Evolutionary conservation across 2,329 filamentous ascomycete genomes (phyloP), one percentile per base, ranked within the genome.

Genomic region (Phaeosphaeria sp.): DNA sequence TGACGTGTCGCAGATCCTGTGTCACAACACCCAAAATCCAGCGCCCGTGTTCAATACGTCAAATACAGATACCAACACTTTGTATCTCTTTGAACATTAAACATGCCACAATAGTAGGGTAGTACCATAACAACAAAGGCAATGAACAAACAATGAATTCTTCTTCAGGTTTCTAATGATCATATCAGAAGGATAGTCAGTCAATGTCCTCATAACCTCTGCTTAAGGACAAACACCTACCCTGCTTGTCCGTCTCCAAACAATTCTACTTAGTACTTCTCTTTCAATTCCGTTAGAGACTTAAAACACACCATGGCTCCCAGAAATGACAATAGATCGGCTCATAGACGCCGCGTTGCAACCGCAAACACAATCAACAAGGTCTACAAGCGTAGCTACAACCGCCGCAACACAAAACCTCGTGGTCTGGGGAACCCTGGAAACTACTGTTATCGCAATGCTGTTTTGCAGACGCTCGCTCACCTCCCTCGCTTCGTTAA

Each of bases 401-500:
- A 17, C 8, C 53, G 53, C 47, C 46, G 13, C 33, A 56, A 25
- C 18, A 24, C 30, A 22, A 21, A 20, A 3, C 50, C 58, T 6
- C 36, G 58, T 17, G 58, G 58, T 20, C 21, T 60, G 9, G 18
- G 6, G 2, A 57, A 55, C 21, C 8, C 9, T 15, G 8, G n/a
- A 6, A 46, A 49, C 21, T 22, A 22, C 22, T 57, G 58, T 48
- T 57, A 57, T 20, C 54, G 55, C 39, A 51, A 60, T 47, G 49
- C 46, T 17, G 33, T 48, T 13, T 33, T 60, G 7, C 58, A 60
- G 21, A 46, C 39, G 13, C 46, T 57, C 5, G 22, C 57, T 2
- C 54, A 60, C n/a, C 27, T 60, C 3, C 55, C 58, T 21, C 47
- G 46, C 2, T 60, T 60, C 27, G 45, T 57, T n/a, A 55, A 57